Base-by-base conservation (phyloP, 768 basidiomycete species). In the Agrocybe pediades region DNA sequence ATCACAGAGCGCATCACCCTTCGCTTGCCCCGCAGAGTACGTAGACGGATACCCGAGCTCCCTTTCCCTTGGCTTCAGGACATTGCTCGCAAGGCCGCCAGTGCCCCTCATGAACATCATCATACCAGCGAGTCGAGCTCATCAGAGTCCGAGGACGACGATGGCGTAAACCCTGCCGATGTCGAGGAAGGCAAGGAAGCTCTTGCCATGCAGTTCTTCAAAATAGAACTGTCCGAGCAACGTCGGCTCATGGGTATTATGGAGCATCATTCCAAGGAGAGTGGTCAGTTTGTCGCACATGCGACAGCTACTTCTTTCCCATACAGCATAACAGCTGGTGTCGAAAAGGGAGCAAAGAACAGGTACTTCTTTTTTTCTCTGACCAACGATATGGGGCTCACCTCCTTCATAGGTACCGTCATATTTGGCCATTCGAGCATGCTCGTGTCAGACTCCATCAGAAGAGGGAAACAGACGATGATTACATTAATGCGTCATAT, bases 391-490 rank as follows among this genome's bases (percentile, higher is more conserved):
- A 36, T 57, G 25, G 27, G 36, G 36, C 24, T 39, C n/a, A 30
- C 30, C 39, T 46, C 11, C 26, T 49, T 33, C 45, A 26, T 57
- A 94, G 93, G 57, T 98, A 97, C 73, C 87, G 89, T 54, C 90
- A 98, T 67, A 97, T 98, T 53, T 98, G 95, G 92, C 96, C 96
- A 0, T 98, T 95, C 59, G 95, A 96, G 65, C 93, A 95, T 64
- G 89, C 95, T 19, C 87, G 96, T 33, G 95, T 98, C 3, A 80
- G 87, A 43, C 75, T 98, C 48, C 74, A 79, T 51, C 66, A 70
- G 29, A 61, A 61, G 36, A 61, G 53, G 45, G 59, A 62, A 25
- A 54, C 69, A 17, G 82, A 85, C 26, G 82, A 81, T 58, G 95
- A 98, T 67, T 98, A 98, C 67, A 87, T 98, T 69, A 98, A 98